A percentile compares a stretch with the other conserved stretches of the same genome.
phyloP scores from a whole-genome alignment of 352 stramenopile genomes.

The Phytophthora palmivora region DNA sequence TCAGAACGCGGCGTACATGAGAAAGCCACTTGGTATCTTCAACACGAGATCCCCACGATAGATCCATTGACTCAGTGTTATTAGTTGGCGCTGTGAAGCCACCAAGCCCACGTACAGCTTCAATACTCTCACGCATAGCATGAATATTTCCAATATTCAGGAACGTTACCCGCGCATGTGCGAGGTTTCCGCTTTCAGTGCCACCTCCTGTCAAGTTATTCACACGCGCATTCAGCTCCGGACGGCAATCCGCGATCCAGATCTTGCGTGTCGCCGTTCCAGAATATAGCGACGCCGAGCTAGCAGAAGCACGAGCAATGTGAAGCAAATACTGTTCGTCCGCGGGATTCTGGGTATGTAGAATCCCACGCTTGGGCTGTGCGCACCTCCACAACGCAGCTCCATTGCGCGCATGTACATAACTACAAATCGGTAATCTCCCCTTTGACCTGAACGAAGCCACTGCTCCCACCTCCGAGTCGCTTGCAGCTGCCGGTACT shows the following conservation, averaged over 20 bases:
- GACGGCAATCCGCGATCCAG: constrained; percentile 91
- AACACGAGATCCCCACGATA: constrained; percentile 65
- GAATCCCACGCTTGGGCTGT: constrained; percentile 87
- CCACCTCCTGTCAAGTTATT: constrained; percentile 92
- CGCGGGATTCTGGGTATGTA: constrained; percentile 71
- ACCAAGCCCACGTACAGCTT: constrained; percentile 67
- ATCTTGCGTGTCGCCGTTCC: constrained; percentile 52
- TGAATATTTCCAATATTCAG: constrained; percentile 95
- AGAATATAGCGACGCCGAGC: constrained; percentile 18
- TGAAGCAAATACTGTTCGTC: constrained; percentile 83
- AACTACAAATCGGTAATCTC: constrained; percentile 85
- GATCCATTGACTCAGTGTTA: constrained; percentile 63
- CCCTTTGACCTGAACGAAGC: constrained; percentile 86
- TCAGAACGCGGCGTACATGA: constrained; percentile 77
- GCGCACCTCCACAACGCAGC: constrained; percentile 86
- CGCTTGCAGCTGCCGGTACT: constrained; percentile 67
- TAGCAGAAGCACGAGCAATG: constrained; percentile 46
- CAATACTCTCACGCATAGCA: constrained; percentile 90
- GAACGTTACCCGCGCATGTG: constrained; percentile 83
- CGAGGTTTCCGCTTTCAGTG: constrained; percentile 83
- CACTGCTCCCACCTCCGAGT: constrained; percentile 69
- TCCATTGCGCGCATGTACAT: constrained; percentile 69
- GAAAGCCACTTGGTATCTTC: constrained; percentile 87
- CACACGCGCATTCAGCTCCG: constrained; percentile 89
- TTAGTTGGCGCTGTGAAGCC: constrained; percentile 33